These are phyloP conservation scores for Megacollybia platyphylla DNA, from an alignment of 1,284 basidiomycete species.

Conservation along the genomic window DNA sequence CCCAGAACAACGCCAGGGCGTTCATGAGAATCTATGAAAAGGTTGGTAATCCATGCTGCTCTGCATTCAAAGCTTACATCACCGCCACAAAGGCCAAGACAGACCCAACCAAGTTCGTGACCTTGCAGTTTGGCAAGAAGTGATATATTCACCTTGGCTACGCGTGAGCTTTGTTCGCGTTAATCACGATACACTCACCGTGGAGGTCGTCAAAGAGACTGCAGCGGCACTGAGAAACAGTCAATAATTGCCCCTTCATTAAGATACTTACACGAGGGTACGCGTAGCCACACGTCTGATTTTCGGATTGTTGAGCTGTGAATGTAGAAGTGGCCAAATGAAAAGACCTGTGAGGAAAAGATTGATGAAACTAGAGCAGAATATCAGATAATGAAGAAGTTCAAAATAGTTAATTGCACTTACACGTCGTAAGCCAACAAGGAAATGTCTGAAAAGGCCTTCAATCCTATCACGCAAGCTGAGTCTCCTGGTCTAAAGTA, in stretches of 20 bases:
- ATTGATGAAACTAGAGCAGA: slow-evolving; percentile 16
- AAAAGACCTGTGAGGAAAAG: slow-evolving; percentile 27
- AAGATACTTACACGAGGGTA: slow-evolving; percentile 16
- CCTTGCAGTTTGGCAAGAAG: slow-evolving; percentile 28
- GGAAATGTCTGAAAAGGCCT: slow-evolving; percentile 21
- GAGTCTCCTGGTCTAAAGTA: slow-evolving; percentile 16
- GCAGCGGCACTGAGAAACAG: slow-evolving; percentile 18
- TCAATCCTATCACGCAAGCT: slow-evolving; percentile 28
- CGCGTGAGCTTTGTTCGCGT: neutral
- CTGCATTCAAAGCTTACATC: slow-evolving; percentile 17
- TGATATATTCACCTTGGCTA: slow-evolving; percentile 21
- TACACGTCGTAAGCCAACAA: slow-evolving; percentile 28
- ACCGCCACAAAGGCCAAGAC: slow-evolving; percentile 28
- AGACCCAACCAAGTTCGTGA: slow-evolving; percentile 29
- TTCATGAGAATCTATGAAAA: slow-evolving; percentile 14
- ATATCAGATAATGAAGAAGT: neutral
- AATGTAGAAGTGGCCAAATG: slow-evolving; percentile 22
- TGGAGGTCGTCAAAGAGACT: slow-evolving; percentile 24
- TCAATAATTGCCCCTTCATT: neutral
- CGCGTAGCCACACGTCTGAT: slow-evolving; percentile 20
- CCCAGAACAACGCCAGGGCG: slow-evolving; percentile 16
- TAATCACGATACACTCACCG: slow-evolving; percentile 7
- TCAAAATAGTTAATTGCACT: slow-evolving; percentile 6
- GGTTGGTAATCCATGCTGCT: neutral
- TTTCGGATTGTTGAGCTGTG: slow-evolving; percentile 14